Evolutionary conservation across 352 stramenopile genomes (phyloP), one percentile per base, ranked within the genome.

Genomic region (Phytopythium vexans): DNA sequence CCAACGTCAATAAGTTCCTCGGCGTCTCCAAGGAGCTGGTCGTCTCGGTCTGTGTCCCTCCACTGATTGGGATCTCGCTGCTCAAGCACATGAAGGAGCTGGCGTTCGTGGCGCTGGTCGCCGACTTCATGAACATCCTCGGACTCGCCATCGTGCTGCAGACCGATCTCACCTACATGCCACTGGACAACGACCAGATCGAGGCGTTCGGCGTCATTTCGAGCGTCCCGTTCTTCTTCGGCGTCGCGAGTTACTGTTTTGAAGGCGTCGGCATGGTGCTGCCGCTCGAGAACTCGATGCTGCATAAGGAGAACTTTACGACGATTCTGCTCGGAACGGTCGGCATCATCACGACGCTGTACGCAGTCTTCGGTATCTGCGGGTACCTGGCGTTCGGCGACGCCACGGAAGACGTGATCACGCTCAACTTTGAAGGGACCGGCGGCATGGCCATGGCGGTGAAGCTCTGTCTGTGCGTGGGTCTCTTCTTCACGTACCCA

Each of bases 401-500:
- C 44, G 62, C 74, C 1, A 97, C 88, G 0, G 46, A 88, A 32
- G 89, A 90, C 27, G 85, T 95, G 6, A 95, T 97, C 55, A 97
- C 90, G 0, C 67, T 97, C 32, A 97, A 97, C 50, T 72, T 97
- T 37, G 62, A 82, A 36, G 70, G 64, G n/a, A 70, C 44, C 10
- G 62, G 66, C n/a, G 69, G 77, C 55, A 64, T 82, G 35, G 78
- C 77, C 39, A 88, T 64, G 27, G 72, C 95, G 43, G 89, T 97
- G 33, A 94, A 97, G 62, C 52, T 96, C 8, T 89, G 81, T 9
- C 60, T 97, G 12, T 97, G 82, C 44, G 62, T 88, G 8, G 91
- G 82, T 1, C 70, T 97, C 1, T 97, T 97, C 64, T 88, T 97
- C 48, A 96, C 91, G 41, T 97, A 97, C 54, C 91, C 91, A 4